Percentiles rank a stretch among this genome's conserved stretches.
Conservation (phyloP, 306 rosid species). For the Luffa acutangula region DNA sequence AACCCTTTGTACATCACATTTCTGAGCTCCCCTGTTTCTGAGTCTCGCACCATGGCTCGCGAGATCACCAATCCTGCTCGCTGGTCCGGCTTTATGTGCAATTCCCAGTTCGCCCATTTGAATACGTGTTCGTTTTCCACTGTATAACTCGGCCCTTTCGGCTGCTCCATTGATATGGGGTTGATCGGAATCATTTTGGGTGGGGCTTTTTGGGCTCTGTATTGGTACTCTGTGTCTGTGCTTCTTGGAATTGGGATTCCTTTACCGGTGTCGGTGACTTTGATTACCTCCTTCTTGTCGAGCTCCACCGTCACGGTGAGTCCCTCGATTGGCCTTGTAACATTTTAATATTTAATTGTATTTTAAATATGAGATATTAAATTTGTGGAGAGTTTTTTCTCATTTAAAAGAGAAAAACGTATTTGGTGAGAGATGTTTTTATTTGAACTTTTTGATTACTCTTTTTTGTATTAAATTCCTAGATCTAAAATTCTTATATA, state of each 20-base stretch:
- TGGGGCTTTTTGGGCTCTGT: slow-evolving; percentile 24
- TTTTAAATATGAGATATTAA: too few species aligned
- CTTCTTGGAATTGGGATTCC: slow-evolving; percentile 55
- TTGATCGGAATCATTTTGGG: slow-evolving; percentile 27
- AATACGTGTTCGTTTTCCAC: slow-evolving; percentile 46
- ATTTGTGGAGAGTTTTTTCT: too few species aligned
- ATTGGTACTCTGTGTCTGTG: slow-evolving; percentile 57
- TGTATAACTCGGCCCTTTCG: slow-evolving; percentile 64
- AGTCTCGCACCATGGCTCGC: slow-evolving; percentile 47
- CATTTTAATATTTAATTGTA: too few species aligned
- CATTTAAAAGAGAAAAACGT: too few species aligned
- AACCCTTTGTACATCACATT: slow-evolving; percentile 76
- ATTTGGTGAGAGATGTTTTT: too few species aligned
- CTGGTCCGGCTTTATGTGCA: slow-evolving; percentile 61
- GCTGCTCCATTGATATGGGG: slow-evolving; percentile 83
- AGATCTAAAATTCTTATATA: too few species aligned
- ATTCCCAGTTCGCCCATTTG: slow-evolving; percentile 91
- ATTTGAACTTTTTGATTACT: too few species aligned
- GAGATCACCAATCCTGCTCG: slow-evolving; percentile 60
- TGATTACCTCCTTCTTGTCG: slow-evolving; percentile 38
- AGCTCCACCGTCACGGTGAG: slow-evolving; percentile 54
- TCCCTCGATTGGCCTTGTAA: slow-evolving; percentile 87
- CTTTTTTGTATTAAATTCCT: too few species aligned
- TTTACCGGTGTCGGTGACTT: slow-evolving; percentile 41
- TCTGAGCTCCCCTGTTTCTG: slow-evolving; percentile 52